Conservation (phyloP, 345 rosid species). For the Erysimum cheiranthoides region DNA sequence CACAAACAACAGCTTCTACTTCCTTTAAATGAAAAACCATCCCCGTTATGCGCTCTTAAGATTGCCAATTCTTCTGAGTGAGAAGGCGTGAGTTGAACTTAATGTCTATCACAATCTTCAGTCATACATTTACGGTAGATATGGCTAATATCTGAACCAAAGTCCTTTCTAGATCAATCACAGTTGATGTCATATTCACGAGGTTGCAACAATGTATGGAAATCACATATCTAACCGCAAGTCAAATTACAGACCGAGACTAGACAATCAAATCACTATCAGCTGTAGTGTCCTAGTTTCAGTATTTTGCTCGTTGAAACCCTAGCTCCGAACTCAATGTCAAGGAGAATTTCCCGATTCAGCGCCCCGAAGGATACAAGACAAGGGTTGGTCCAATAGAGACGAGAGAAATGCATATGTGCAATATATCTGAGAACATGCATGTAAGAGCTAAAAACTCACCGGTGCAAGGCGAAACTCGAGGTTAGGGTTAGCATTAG, state of each 20-base stretch:
- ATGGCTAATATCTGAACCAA: slow-evolving; percentile 10
- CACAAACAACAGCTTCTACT: not conserved
- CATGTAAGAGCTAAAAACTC: slow-evolving; percentile 29
- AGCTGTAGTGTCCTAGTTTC: not conserved
- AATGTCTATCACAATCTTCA: slow-evolving; percentile 17
- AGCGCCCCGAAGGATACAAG: slow-evolving; percentile 10
- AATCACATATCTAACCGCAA: slow-evolving; percentile 11
- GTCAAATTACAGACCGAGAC: not conserved
- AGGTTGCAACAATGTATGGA: not conserved
- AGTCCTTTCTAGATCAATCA: not conserved
- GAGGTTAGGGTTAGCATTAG: slow-evolving; percentile 57
- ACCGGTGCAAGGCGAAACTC: slow-evolving; percentile 66
- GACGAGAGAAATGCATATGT: not conserved
- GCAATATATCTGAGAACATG: not conserved
- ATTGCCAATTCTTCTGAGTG: not conserved
- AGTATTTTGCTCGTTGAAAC: not conserved
- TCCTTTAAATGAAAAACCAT: not conserved
- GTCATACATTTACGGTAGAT: not conserved
- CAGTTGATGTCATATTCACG: not conserved
- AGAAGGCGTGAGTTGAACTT: not conserved
- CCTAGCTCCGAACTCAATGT: slow-evolving; percentile 25
- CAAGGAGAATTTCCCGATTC: not conserved
- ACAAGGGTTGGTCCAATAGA: slow-evolving; percentile 3
- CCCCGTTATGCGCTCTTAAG: not conserved
- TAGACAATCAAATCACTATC: not conserved